Evolutionary conservation across 805 yeast genomes (phyloP), one percentile per base, ranked within the genome.

Genomic region (Starmera amethionina): DNA sequence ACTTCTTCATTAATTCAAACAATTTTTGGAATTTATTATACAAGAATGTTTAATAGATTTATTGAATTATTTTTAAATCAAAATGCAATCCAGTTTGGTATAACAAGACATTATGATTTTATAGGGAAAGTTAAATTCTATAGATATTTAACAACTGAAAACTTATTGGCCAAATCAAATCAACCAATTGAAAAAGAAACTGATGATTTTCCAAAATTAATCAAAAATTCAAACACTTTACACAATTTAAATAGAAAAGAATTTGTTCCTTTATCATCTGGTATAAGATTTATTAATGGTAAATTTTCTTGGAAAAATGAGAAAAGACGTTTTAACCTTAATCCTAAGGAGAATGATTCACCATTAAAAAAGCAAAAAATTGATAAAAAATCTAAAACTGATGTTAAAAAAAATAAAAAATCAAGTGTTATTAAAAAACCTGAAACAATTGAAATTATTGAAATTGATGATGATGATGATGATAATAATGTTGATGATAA

Each of bases 41-140:
- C 63, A 30, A 65, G 81, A 35, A 70, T 80, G 1, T 68, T 75
- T 45, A 54, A 72, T 1, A 71, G 75, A 40, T 54, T 71, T 13
- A 60, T 77, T 34, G 87, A 77, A 33, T 25, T 63, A 73, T 37
- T 56, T 61, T 4, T 54, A 63, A 2, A 67, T 60, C 4, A 63
- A 60, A 35, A 54, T 41, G 43, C 54, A 36, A 62, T 55, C 40
- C 62, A 54, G 43, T 57, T 58, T 42, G 63, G 58, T 2, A 62
- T 86, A 11, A 68, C 81, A 0, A 68, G 82, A 45, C 78, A 79
- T 14, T 75, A 76, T 43, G 94, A 84, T 52, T 77, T 77, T 47
- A 78, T 76, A 43, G 94, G 95, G 0, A 77, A 87, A 46, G 67
- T 71, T 42, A 82, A 84, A 51, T 83, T 77, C 48, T 84, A 75